Evolutionary conservation across 2,329 filamentous ascomycete species (phyloP), one percentile per base, ranked within the genome.

Genomic region (Tricladium varicosporioides): DNA sequence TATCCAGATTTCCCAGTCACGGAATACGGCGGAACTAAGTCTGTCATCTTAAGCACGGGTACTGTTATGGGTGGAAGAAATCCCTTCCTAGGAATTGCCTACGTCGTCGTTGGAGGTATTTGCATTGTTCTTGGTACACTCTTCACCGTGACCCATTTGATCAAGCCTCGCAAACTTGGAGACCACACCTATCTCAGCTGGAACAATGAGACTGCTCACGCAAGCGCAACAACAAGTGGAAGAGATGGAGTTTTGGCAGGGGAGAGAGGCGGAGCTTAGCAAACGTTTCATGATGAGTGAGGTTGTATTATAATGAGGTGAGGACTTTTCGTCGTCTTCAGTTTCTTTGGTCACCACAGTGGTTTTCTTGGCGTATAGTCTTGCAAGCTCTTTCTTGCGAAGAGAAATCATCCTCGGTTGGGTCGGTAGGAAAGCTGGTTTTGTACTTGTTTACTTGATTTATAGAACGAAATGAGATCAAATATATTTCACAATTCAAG

Each of bases 131-230:
- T 99, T 8, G 94, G 94, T 51, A 84, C 85, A 22, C 72, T 97
- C 54, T 99, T 99, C 75, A 92, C 93, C 33, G 81, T 91, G 60
- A 92, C 91, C 0, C 92, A 97, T 75, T 80, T 97, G 62, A 86
- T 99, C 74, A 92, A 89, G 71, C 94, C 94, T 60, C 93, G 94
- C 69, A 99, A 97, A 88, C 83, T 99, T 44, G 94, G 94, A 60
- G 94, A 99, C 73, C 94, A 97, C 74, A 97, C 92, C 8, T 97
- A 99, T 72, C 82, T 99, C 49, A 94, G 91, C 19, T 99, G 94
- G 94, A 97, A 97, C 72, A 88, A 85, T 60, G 86, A 89, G 47
- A 77, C 83, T 59, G 78, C 82, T 7, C 79, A 76, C 58, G 80
- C 82, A 47, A 82, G 80, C 58, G 81, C 79, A 15, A 71, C 77